Evolutionary conservation across 306 rosid genomes (phyloP).

Genomic region (Vigna trinervia): DNA sequence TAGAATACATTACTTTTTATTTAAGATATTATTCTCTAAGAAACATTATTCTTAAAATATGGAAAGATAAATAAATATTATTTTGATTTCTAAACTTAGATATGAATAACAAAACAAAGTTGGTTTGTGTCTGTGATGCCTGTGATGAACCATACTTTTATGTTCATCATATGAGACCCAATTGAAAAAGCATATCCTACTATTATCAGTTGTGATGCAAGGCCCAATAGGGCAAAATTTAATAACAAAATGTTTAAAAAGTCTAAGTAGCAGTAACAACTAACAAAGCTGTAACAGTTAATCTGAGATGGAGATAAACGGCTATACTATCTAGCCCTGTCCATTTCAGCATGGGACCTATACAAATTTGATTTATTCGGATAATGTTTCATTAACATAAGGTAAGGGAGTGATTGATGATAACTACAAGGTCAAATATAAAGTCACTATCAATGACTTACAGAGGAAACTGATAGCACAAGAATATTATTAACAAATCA

Average conservation of each 20-base stretch:
- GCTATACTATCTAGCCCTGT: conserved; percentile 28
- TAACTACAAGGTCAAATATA: conserved; percentile 58
- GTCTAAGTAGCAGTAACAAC: not conserved
- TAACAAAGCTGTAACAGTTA: not conserved
- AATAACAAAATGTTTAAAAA: not conserved
- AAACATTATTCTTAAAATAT: no score
- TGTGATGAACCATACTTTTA: not conserved
- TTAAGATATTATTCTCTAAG: no score
- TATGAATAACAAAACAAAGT: not conserved
- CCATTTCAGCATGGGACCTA: conserved; percentile 44
- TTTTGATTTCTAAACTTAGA: no score
- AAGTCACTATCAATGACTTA: conserved; percentile 56
- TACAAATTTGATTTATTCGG: conserved; percentile 33
- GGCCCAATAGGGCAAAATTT: conserved; percentile 14
- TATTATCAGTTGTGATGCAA: not conserved
- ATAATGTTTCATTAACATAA: conserved; percentile 41
- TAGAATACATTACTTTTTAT: no score
- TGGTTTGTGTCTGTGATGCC: not conserved
- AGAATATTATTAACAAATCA: conserved; percentile 33
- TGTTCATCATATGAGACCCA: not conserved
- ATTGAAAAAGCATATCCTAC: not conserved
- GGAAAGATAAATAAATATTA: no score
- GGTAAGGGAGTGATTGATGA: conserved; percentile 41
- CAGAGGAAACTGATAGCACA: conserved; percentile 25
- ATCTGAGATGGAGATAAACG: not conserved